A percentile compares a stretch with the other conserved stretches of the same genome.
These are phyloP conservation scores for Brassica nigra DNA, from an alignment of 345 rosid species.

Conservation along the genomic window DNA sequence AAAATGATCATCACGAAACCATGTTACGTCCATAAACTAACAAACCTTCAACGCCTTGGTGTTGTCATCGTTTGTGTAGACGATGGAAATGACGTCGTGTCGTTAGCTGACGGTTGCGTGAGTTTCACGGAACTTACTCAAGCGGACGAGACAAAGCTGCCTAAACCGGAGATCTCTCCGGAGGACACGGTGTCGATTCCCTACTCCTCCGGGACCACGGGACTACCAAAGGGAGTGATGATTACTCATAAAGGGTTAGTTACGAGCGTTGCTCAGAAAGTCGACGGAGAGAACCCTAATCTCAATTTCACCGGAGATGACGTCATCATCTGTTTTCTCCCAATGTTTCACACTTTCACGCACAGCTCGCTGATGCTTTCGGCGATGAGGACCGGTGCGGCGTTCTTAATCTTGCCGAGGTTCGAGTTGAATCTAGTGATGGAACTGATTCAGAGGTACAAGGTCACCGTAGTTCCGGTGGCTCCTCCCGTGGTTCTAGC, in stretches of 20 bases:
- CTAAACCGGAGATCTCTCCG: slow-evolving; percentile 48
- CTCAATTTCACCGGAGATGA: slow-evolving; percentile 61
- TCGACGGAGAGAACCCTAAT: slow-evolving; percentile 94
- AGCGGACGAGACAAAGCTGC: slow-evolving; percentile 50
- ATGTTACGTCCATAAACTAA: slow-evolving; percentile 52
- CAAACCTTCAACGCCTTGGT: slow-evolving; percentile 39
- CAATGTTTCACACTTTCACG: slow-evolving; percentile 80
- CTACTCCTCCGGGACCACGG: slow-evolving; percentile 93
- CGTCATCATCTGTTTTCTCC: slow-evolving; percentile 71
- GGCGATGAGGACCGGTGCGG: slow-evolving; percentile 74
- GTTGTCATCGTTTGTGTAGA: slow-evolving; percentile 36
- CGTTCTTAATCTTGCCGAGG: slow-evolving; percentile 73
- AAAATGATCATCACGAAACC: slow-evolving; percentile 51
- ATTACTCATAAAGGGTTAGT: slow-evolving; percentile 75
- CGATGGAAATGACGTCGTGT: not conserved
- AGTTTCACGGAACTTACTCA: slow-evolving; percentile 55
- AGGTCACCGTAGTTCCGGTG: slow-evolving; percentile 69
- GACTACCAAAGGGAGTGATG: slow-evolving; percentile 93
- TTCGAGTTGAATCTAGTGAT: slow-evolving; percentile 58
- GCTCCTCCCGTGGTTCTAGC: slow-evolving; percentile 83
- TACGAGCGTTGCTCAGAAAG: slow-evolving; percentile 86
- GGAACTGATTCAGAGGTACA: slow-evolving; percentile 61
- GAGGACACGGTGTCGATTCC: slow-evolving; percentile 87
- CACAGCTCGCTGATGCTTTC: slow-evolving; percentile 70
- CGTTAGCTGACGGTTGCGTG: slow-evolving; percentile 46